These are phyloP conservation scores for Auricularia auricula-judae DNA, from an alignment of 768 basidiomycete species.

Conservation along the genomic window DNA sequence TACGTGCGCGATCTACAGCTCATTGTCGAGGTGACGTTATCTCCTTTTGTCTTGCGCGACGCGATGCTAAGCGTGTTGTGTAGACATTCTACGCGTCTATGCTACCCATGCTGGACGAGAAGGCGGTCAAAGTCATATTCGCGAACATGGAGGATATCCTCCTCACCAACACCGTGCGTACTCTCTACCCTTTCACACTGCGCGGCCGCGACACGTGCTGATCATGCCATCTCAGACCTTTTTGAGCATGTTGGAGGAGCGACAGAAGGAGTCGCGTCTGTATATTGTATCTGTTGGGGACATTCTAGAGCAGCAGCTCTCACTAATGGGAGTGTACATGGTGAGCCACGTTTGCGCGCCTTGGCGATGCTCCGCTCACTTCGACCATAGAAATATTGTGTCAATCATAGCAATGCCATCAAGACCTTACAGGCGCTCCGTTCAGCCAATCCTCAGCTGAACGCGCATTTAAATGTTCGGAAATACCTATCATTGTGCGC, in stretches of 20 bases:
- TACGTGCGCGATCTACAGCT: constrained; percentile 90
- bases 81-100: constrained; percentile 82
- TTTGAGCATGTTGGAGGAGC: constrained; percentile 78
- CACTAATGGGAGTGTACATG: constrained; percentile 72
- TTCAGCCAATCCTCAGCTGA: constrained; percentile 54
- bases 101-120: constrained; percentile 57
- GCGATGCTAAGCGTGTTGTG: neutral
- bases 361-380: neutral
- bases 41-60: constrained; percentile 2
- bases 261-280: constrained; percentile 84
- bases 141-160: constrained; percentile 91
- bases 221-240: constrained; percentile 35
- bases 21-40: constrained; percentile 63
- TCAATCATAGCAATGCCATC: constrained; percentile 74
- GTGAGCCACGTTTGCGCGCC: constrained; percentile 27
- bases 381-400: constrained; percentile 63
- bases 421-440: constrained; percentile 66
- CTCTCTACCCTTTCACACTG: neutral
- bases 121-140: constrained; percentile 75
- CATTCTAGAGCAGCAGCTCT: constrained; percentile 62
- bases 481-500: neutral
- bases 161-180: constrained; percentile 65
- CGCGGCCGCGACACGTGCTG: neutral
- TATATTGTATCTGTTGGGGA: constrained; percentile 88
- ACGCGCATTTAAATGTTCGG: constrained; percentile 54